phyloP scores from a whole-genome alignment of 345 rosid species.

The Heritiera littoralis region DNA sequence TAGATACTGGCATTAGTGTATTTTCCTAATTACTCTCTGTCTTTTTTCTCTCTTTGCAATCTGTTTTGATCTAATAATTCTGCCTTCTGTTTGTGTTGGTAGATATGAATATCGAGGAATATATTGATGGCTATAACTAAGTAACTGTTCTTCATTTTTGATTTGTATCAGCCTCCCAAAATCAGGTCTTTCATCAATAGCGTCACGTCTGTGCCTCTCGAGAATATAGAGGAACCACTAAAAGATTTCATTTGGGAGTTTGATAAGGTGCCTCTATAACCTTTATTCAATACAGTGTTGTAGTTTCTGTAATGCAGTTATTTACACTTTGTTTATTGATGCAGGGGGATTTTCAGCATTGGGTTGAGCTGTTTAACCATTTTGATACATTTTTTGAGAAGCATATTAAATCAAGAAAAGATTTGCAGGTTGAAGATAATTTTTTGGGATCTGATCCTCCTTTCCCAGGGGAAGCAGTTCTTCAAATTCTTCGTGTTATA shows the following conservation, averaged over 20 bases:
- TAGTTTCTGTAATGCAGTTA: slow-evolving; percentile 17
- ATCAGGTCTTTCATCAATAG: slow-evolving; percentile 76
- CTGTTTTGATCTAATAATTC: neutral
- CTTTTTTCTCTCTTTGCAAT: neutral
- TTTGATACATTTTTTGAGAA: slow-evolving; percentile 93
- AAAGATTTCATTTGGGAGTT: slow-evolving; percentile 84
- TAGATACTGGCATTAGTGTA: neutral
- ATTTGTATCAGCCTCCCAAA: slow-evolving; percentile 76
- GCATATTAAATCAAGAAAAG: slow-evolving; percentile 80
- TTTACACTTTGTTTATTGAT: slow-evolving; percentile 21
- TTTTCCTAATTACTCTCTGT: neutral
- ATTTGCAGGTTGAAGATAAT: slow-evolving; percentile 75
- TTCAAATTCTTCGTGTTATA: slow-evolving; percentile 90
- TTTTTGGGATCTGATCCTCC: slow-evolving; percentile 69
- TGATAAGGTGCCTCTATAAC: slow-evolving; percentile 61
- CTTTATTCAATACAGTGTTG: slow-evolving; percentile 13
- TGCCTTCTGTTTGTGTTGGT: neutral
- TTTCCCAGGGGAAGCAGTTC: slow-evolving; percentile 87
- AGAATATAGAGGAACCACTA: slow-evolving; percentile 80
- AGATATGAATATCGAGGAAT: slow-evolving; percentile 5
- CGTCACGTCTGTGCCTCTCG: slow-evolving; percentile 65
- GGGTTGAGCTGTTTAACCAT: slow-evolving; percentile 96
- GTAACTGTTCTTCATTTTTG: slow-evolving; percentile 8
- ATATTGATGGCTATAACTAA: slow-evolving; percentile 5
- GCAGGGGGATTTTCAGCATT: slow-evolving; percentile 98